These are phyloP conservation scores for Aegilops bicornis DNA, from an alignment of 176 grass and related monocot genomes.

Conservation along the genomic window DNA sequence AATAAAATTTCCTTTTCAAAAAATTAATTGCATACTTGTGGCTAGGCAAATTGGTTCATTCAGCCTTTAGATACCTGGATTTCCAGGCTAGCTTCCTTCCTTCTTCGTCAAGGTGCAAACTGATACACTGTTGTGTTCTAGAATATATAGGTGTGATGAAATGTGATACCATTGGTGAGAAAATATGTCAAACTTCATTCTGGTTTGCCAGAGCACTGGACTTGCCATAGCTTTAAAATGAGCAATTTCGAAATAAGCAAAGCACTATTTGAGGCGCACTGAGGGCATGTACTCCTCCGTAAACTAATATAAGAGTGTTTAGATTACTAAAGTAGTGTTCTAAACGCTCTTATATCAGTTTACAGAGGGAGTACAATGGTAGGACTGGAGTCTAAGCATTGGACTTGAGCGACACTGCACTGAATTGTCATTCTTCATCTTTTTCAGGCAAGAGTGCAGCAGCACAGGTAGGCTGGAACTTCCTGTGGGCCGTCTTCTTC, in stretches of 20 bases:
- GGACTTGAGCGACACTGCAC: background rate
- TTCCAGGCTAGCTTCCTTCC: background rate
- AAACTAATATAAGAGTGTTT: no score
- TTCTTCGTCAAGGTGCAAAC: background rate
- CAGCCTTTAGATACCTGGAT: background rate
- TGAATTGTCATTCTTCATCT: slow-evolving; percentile 6
- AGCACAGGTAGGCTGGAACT: slow-evolving; percentile 66
- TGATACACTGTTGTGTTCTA: background rate
- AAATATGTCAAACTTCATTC: background rate
- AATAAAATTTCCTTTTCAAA: background rate
- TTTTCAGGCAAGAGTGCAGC: slow-evolving; percentile 62
- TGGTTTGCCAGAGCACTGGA: background rate
- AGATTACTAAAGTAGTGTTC: no score
- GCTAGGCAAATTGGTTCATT: background rate
- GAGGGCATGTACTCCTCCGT: background rate
- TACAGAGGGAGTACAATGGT: no score
- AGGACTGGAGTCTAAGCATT: background rate
- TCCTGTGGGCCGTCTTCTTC: slow-evolving; percentile 86
- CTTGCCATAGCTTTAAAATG: background rate
- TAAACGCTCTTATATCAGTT: no score
- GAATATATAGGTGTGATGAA: background rate
- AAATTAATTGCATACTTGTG: background rate
- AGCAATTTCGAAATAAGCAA: background rate
- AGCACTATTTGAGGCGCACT: background rate
- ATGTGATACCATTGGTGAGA: background rate